Evolutionary conservation across 2,329 filamentous ascomycete genomes (phyloP).

Genomic region (Acrocalymma vagum): DNA sequence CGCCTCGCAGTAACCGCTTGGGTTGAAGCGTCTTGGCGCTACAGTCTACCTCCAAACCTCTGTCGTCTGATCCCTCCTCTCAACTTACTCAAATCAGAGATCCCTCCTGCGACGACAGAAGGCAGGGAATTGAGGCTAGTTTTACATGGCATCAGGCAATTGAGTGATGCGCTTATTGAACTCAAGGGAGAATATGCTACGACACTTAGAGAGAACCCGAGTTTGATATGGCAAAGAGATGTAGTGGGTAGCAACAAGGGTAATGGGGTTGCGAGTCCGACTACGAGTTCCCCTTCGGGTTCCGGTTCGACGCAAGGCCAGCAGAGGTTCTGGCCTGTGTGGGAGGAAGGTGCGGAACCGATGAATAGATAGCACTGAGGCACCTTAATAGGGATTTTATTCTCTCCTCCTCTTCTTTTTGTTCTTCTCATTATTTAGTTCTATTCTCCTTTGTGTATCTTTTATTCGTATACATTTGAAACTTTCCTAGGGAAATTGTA

Average conservation of each 20-base stretch:
- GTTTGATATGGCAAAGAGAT: conserved; percentile 38
- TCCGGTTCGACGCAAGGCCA: too few species aligned
- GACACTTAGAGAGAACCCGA: conserved; percentile 31
- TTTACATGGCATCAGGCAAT: conserved; percentile 25
- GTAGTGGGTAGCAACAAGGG: conserved; percentile 57
- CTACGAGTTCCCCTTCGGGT: too few species aligned
- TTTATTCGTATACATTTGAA: too few species aligned
- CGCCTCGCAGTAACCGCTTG: conserved; percentile 36
- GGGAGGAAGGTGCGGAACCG: too few species aligned
- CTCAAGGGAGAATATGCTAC: conserved; percentile 30
- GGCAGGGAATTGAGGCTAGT: conserved; percentile 36
- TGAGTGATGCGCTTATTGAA: conserved; percentile 32
- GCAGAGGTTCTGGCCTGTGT: too few species aligned
- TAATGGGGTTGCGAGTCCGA: conserved; percentile 86
- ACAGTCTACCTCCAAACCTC: conserved; percentile 38
- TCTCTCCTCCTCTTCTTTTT: too few species aligned
- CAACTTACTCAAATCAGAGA: conserved; percentile 22
- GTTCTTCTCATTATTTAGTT: too few species aligned
- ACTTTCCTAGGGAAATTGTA: too few species aligned
- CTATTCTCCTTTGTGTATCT: too few species aligned
- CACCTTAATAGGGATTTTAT: too few species aligned
- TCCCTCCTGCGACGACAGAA: conserved; percentile 30
- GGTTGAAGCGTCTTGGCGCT: conserved; percentile 43
- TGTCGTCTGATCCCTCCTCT: conserved; percentile 37
- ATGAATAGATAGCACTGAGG: too few species aligned